Base-by-base conservation (phyloP, 2,329 filamentous ascomycete genomes). In the Pseudogymnoascus sp. region DNA sequence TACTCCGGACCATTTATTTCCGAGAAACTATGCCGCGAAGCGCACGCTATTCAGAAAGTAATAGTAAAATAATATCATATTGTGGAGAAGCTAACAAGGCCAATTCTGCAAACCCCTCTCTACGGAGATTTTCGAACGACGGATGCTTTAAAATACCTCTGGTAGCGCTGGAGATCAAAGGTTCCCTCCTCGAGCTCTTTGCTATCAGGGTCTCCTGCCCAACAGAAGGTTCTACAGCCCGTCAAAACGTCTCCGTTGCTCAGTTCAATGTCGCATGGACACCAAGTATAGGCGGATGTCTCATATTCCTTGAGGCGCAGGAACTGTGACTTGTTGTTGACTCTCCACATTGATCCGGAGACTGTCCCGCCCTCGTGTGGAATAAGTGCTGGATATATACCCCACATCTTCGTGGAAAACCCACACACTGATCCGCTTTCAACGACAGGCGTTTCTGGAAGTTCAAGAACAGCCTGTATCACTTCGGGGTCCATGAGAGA, bases 401-500 rank as follows among this genome's bases (percentile, higher is more conserved):
- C 68, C 70, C 69, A 73, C 67, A 73, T 68, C 59, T 67, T 72
- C 47, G 69, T 63, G 12, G 39, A 18, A 60, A 69, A 72, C 7
- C 69, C 68, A 35, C 60, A 61, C 36, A 73, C 68, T 9, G 57
- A 68, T 22, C 65, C 68, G 16, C 62, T 59, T 58, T 62, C 64
- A 60, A 67, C 65, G n/a, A 57, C 62, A 4, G 67, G 70, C 8
- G 62, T 62, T 38, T 68, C 61, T 6, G 64, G 47, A n/a, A 72
- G 67, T 16, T 61, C 33, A 59, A 72, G 65, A 33, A 73, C 63
- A 58, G 67, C 62, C 63, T 67, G 65, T 36, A 73, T 66, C 54
- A 72, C 67, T 63, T 68, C 65, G 20, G 69, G 62, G 60, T 72
- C 72, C 66, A 70, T 72, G 2, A 73, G 64, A 25, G 69, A 67